Evolutionary conservation across 176 grass and related monocot genomes (phyloP).

Genomic region (Zoysia pacifica): DNA sequence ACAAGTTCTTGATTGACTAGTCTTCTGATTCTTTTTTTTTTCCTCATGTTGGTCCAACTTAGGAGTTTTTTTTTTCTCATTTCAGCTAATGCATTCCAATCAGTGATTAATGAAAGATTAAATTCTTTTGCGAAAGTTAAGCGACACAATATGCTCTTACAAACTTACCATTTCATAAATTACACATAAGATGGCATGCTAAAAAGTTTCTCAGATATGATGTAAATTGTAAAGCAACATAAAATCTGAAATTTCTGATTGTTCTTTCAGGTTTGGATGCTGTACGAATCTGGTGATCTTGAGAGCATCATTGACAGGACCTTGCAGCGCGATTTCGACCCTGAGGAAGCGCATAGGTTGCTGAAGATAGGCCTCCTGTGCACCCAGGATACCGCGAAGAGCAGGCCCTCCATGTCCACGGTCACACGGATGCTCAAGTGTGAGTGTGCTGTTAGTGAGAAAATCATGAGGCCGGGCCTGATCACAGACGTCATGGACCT

Average conservation of each 20-base stretch:
- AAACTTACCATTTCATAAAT: background rate
- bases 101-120: background rate
- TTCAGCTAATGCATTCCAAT: background rate
- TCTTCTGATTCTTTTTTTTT: background rate
- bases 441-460: conserved; percentile 29
- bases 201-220: background rate
- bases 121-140: background rate
- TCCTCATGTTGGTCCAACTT: background rate
- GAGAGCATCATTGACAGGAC: conserved; percentile 55
- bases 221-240: conserved; percentile 2
- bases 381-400: conserved; percentile 68
- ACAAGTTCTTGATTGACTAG: conserved; percentile 1
- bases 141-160: background rate
- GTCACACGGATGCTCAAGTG: conserved; percentile 61
- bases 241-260: conserved; percentile 21
- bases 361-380: conserved; percentile 82
- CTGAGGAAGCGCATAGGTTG: conserved; percentile 44
- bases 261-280: conserved; percentile 62
- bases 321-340: conserved; percentile 46
- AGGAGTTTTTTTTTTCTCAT: background rate
- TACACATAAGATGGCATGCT: background rate
- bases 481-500: conserved; percentile 90
- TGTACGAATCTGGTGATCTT: conserved; percentile 59
- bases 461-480: conserved; percentile 77
- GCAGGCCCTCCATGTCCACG: conserved; percentile 73